phyloP scores from a whole-genome alignment of 202 grass and related monocot genomes.

The Schoenoplectus tabernaemontani region DNA sequence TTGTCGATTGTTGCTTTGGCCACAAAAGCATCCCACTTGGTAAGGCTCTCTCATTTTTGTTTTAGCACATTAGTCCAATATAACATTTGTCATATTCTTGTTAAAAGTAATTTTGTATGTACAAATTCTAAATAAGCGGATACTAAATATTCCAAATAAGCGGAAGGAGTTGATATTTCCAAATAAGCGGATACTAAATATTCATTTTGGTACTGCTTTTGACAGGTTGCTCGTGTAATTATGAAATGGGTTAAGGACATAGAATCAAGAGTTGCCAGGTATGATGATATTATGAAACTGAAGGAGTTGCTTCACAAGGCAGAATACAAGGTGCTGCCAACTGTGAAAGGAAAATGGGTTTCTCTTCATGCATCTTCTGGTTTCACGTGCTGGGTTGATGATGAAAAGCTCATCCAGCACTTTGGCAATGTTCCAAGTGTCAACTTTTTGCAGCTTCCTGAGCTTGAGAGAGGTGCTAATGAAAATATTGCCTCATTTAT shows the following conservation, averaged over 20 bases:
- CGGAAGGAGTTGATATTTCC: not conserved
- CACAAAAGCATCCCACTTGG: conserved; percentile 57
- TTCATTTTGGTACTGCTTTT: conserved; percentile 27
- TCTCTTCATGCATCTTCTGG: conserved; percentile 93
- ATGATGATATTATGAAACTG: conserved; percentile 48
- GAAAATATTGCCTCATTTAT: conserved; percentile 56
- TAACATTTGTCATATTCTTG: not conserved
- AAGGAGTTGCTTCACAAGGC: conserved; percentile 73
- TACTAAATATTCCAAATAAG: too few relatives aligned
- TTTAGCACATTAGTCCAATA: not conserved
- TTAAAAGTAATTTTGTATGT: not conserved
- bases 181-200: conserved; percentile 1
- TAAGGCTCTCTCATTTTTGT: conserved; percentile 32
- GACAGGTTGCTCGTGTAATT: conserved; percentile 71
- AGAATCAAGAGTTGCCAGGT: conserved; percentile 37
- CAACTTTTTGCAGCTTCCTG: conserved; percentile 58
- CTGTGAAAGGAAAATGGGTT: conserved; percentile 76
- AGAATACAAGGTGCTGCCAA: conserved; percentile 75
- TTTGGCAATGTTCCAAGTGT: conserved; percentile 47
- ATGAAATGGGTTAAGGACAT: conserved; percentile 69
- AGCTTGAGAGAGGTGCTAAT: conserved; percentile 50
- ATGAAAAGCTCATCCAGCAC: conserved; percentile 62
- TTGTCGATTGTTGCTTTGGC: conserved; percentile 58
- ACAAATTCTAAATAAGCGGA: not conserved
- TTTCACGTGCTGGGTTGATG: conserved; percentile 85